Evolutionary conservation across 306 rosid genomes (phyloP), one percentile per base, ranked within the genome.

Genomic region (Corylus heterophylla): DNA sequence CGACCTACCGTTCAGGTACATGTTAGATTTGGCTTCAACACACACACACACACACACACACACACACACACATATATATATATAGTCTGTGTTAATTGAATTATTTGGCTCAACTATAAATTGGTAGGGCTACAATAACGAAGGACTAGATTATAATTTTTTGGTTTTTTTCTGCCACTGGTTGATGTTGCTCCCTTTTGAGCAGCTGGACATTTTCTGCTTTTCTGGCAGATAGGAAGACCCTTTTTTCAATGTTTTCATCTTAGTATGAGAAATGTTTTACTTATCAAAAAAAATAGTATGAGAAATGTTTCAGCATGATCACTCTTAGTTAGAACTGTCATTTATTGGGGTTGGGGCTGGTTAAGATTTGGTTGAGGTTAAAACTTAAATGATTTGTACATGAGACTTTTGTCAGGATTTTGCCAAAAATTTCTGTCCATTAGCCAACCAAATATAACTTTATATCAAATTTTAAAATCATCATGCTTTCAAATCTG

Each of bases 1-100:
- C 88, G 98, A 83, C 85, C 93, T 69, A 81, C 94, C 81, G 78
- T 64, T 72, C 97, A 93, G 97, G 99, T 96, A 88, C 54, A 68
- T 55, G 10, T 75, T 86, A 75, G 78, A 70, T 54, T 75, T 62
- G 73, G 48, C 45, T 79, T 66, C 64, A 35, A n/a, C 44, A 54
- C 39, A 85, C 0, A 54, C 9, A 54, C 22, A 5, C 25, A 6
- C 3, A 0, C 18, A 5, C 8, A n/a, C 20, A 6, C 20, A n/a
- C 54, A 12, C 14, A 50, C 18, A 50, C 14, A 50, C 37, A 35
- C 37, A 35, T 1, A 2, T 0, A 37, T 42, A 42, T 42, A 42
- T 42, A 7, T 42, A 6, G 66, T 22, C 37, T 59, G 13, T 59
- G 35, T 59, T 11, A 11, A 11, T 59, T 59, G 66, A 25, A 59